A percentile compares a stretch with the other conserved stretches of the same genome.
Conservation (phyloP, 768 basidiomycete species). For the Lactarius hengduanensis region DNA sequence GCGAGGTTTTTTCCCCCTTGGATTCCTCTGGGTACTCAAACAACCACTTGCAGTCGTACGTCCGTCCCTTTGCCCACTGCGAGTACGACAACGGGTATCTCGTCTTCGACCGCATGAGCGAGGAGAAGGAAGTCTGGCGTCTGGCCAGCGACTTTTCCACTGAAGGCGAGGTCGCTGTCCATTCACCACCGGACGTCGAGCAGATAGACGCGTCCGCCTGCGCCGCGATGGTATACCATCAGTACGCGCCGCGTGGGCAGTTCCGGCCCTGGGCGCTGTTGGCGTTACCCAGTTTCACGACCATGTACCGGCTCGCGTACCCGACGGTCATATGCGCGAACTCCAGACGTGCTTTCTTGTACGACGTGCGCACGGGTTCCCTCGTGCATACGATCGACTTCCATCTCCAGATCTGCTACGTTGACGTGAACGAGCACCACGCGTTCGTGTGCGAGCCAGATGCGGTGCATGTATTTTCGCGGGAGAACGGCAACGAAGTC, state of each 20-base stretch:
- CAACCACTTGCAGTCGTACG: constrained; percentile 42
- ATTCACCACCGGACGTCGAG: constrained; percentile 29
- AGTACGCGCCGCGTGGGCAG: constrained; percentile 41
- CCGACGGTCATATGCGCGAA: constrained; percentile 58
- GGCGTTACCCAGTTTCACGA: constrained; percentile 41
- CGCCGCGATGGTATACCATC: constrained; percentile 29
- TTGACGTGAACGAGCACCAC: constrained; percentile 58
- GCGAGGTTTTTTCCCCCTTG: constrained; percentile 25
- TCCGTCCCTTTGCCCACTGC: constrained; percentile 60
- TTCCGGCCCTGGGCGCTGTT: constrained; percentile 66
- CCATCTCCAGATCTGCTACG: constrained; percentile 49
- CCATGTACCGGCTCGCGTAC: constrained; percentile 65
- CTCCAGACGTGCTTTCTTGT: constrained; percentile 49
- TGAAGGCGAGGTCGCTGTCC: constrained; percentile 10
- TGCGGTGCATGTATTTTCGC: neutral
- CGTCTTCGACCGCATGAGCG: constrained; percentile 60
- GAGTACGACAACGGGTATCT: constrained; percentile 74
- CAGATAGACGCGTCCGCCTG: constrained; percentile 32
- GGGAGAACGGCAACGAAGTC: constrained; percentile 35
- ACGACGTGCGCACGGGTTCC: constrained; percentile 55
- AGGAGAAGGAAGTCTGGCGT: constrained; percentile 72
- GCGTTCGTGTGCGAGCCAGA: constrained; percentile 50
- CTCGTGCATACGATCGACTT: constrained; percentile 48
- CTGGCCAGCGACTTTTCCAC: constrained; percentile 35
- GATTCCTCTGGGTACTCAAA: neutral